These are phyloP conservation scores for Hordeum marinum DNA, from an alignment of 176 grass and related monocot genomes.

Conservation along the genomic window DNA sequence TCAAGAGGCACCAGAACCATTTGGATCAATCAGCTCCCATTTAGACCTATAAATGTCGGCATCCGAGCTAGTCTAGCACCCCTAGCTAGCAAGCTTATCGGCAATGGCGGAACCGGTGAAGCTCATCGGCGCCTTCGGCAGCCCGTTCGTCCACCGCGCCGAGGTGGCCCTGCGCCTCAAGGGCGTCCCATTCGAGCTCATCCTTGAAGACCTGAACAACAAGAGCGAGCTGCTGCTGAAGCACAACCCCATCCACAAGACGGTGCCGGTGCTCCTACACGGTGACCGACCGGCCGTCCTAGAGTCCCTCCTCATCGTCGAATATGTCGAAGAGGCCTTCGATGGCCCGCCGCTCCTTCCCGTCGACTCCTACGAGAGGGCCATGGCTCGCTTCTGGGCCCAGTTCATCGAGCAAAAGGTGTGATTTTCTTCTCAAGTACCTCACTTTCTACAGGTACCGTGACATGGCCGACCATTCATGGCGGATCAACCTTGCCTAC, in stretches of 20 bases:
- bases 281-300: neutral
- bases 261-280: constrained; percentile 28
- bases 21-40: neutral
- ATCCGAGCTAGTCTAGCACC: neutral
- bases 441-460: too few relatives aligned
- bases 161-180: neutral
- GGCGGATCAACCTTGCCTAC: neutral
- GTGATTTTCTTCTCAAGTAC: neutral
- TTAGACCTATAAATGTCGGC: neutral
- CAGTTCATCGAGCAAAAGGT: constrained; percentile 6
- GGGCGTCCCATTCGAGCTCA: neutral
- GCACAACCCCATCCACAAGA: constrained; percentile 29
- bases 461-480: neutral
- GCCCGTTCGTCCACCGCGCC: neutral
- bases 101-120: neutral
- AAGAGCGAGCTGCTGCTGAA: constrained; percentile 41
- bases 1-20: neutral
- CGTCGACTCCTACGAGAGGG: neutral
- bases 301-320: constrained; percentile 10
- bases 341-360: neutral
- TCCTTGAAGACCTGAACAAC: constrained; percentile 15
- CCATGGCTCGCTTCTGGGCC: neutral
- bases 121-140: neutral
- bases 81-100: neutral
- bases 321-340: constrained; percentile 38